Base-by-base conservation (phyloP, 2,329 filamentous ascomycete species). In the Claviceps citrina region DNA sequence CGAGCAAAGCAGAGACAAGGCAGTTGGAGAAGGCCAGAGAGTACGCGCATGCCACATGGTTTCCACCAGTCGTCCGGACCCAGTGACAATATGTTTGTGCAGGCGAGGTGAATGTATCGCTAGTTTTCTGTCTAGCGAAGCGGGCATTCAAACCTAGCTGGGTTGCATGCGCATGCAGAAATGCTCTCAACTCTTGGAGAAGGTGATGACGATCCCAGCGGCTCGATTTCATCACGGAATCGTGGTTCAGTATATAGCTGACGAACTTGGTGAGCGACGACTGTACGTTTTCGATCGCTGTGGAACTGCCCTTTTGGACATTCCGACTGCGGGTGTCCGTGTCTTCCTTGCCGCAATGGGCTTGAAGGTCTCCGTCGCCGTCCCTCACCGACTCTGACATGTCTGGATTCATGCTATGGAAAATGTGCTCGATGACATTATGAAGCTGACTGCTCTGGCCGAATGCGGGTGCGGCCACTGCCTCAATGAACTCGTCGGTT, bases 21-120 rank as follows among this genome's bases (percentile, higher is more conserved):
- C 47, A 49, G 22, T 39, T 35, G 24, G 43, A 27, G 25, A 48
- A 47, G 22, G 38, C 37, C 26, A 48, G 45, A 12, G 47, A 46
- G 26, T 42, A 46, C 2, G 46, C 39, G 37, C 41, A 48, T 10
- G 37, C 41, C n/a, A 41, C 43, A 31, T 47, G 40, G 20, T 44
- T 41, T 9, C 41, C 43, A 15, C 40, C 39, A 1, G 43, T 47
- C 2, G 42, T 46, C 12, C 41, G 46, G 7, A 47, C 43, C 46
- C 43, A 48, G 22, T 44, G 25, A 32, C 41, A 49, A 26, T 43
- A 48, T 15, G 38, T 43, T 22, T 15, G 26, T 8, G 16, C 16
- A 4, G 26, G 26, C 33, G 32, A 37, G 32, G 13, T 12, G 9
- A 31, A 33, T 9, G 13, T 6, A 22, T 34, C 37, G 19, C 26